Percentiles rank a stretch among this genome's conserved stretches.
Evolutionary conservation across 2,329 filamentous ascomycete genomes (phyloP).

Genomic region (Sclerotinia spermophila): DNA sequence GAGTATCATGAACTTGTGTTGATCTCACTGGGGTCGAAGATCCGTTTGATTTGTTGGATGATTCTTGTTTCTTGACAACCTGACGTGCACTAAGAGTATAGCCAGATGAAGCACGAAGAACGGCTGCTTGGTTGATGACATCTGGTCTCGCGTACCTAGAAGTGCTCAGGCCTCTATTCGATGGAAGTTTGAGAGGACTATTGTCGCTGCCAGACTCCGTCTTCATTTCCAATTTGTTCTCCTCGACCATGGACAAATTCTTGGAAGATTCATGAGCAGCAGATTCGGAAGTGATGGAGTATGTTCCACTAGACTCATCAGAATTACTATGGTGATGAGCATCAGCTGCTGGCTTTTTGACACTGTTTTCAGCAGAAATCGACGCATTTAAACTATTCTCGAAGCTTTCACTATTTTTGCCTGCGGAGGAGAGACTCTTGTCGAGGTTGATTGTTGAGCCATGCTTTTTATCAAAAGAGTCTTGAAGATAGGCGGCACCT

Average conservation of each 20-base stretch:
- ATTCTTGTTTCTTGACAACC: not conserved
- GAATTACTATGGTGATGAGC: not conserved
- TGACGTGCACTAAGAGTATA: not conserved
- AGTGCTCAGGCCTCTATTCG: conserved; percentile 3
- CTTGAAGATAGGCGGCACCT: not conserved
- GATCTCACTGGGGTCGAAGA: not conserved
- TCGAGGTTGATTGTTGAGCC: not conserved
- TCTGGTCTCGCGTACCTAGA: not conserved
- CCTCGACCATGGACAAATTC: not conserved
- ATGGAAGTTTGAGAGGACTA: not conserved
- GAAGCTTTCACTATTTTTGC: not conserved
- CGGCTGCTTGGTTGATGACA: not conserved
- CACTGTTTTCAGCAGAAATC: not conserved
- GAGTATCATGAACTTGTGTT: not conserved
- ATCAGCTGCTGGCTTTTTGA: not conserved
- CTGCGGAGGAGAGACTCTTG: no score
- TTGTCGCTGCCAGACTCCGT: not conserved
- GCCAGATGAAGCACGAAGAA: conserved; percentile 4
- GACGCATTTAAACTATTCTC: not conserved
- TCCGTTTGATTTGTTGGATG: not conserved
- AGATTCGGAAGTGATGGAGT: not conserved
- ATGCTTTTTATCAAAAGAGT: not conserved
- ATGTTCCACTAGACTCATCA: not conserved
- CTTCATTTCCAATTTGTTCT: not conserved
- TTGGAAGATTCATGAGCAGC: not conserved